phyloP scores from a whole-genome alignment of 371 early-diverging fungal species.

The Rhizopus delemar region DNA sequence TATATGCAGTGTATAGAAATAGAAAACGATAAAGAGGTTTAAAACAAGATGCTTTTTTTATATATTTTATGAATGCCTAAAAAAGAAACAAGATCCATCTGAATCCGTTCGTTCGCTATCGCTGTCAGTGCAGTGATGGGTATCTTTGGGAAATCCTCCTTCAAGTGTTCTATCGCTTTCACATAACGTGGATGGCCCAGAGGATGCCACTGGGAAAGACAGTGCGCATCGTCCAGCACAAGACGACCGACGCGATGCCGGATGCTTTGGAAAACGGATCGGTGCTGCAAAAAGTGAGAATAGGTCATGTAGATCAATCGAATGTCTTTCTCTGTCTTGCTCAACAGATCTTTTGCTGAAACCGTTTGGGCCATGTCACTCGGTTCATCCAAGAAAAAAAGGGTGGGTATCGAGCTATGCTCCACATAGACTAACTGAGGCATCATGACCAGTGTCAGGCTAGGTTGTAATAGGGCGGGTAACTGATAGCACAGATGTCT shows the following conservation, averaged over 20 bases:
- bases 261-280: background rate
- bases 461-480: background rate
- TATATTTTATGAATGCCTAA: background rate
- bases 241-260: background rate
- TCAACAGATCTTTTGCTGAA: background rate
- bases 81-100: background rate
- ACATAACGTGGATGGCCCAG: slow-evolving; percentile 5
- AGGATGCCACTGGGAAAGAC: slow-evolving; percentile 5
- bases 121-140: slow-evolving; percentile 11
- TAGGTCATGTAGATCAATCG: background rate
- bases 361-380: background rate
- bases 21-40: too few species aligned
- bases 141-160: background rate
- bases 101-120: slow-evolving; percentile 6
- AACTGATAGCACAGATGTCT: background rate
- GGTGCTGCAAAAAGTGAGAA: background rate
- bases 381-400: background rate
- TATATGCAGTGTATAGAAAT: too few species aligned
- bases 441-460: background rate
- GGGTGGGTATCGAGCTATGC: background rate
- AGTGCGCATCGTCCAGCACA: slow-evolving; percentile 3
- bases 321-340: background rate
- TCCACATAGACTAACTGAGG: background rate
- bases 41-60: background rate
- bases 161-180: background rate